Evolutionary conservation across 2,329 filamentous ascomycete species (phyloP).

Genomic region (Arthrobotrys iridis): DNA sequence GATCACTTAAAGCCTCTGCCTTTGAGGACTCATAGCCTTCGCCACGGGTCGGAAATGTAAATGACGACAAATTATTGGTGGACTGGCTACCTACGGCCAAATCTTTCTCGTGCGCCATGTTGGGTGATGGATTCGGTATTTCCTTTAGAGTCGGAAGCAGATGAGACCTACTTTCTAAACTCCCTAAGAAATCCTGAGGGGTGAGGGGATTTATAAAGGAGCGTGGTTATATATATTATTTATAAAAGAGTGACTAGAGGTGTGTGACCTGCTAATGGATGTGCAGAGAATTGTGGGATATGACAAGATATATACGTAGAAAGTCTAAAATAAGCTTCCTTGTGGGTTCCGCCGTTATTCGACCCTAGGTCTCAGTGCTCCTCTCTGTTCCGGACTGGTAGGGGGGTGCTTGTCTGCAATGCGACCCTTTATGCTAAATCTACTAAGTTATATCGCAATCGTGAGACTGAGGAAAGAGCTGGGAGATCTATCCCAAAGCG

Average conservation of each 20-base stretch:
- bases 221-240: slow-evolving; percentile 2
- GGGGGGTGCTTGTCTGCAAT: slow-evolving; percentile 42
- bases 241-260: slow-evolving; percentile 27
- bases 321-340: slow-evolving; percentile 53
- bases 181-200: background rate
- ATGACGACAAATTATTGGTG: slow-evolving; percentile 31
- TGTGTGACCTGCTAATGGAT: background rate
- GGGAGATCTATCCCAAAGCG: slow-evolving; percentile 38
- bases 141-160: slow-evolving; percentile 9
- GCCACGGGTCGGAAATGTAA: slow-evolving; percentile 28
- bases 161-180: background rate
- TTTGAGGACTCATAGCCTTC: slow-evolving; percentile 7
- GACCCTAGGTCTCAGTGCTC: slow-evolving; percentile 33
- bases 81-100: background rate
- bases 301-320: slow-evolving; percentile 44
- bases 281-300: slow-evolving; percentile 20
- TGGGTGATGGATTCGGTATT: slow-evolving; percentile 10
- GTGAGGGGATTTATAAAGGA: background rate
- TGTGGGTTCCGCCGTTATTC: slow-evolving; percentile 20
- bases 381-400: slow-evolving; percentile 30
- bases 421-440: slow-evolving; percentile 48
- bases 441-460: slow-evolving; percentile 46
- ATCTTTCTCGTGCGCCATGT: slow-evolving; percentile 39
- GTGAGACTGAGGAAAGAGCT: slow-evolving; percentile 46
- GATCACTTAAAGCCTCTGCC: slow-evolving; percentile 24